phyloP scores from a whole-genome alignment of 768 basidiomycete species.

The Obba rivulosa region DNA sequence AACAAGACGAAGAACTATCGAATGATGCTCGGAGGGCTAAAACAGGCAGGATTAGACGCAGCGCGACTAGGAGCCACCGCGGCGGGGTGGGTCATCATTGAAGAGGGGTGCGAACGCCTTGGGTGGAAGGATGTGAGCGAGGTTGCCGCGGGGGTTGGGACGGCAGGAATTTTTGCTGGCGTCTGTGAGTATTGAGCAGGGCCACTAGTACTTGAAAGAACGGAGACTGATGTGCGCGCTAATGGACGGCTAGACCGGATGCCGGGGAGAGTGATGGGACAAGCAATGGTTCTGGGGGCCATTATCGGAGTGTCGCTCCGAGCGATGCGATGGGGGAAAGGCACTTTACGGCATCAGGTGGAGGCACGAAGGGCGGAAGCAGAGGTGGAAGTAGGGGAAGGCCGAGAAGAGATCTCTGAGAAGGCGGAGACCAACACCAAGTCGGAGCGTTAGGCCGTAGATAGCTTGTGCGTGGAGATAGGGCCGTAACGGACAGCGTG shows the following conservation, averaged over 20 bases:
- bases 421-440: slow-evolving; percentile 1
- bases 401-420: slow-evolving; percentile 10
- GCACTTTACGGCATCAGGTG: slow-evolving; percentile 20
- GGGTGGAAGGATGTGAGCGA: slow-evolving; percentile 41
- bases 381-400: slow-evolving; percentile 18
- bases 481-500: not conserved
- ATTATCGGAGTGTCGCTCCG: slow-evolving; percentile 51
- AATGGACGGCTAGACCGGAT: slow-evolving; percentile 45
- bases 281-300: slow-evolving; percentile 50
- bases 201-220: not conserved
- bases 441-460: not conserved
- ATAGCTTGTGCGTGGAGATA: not conserved
- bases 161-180: slow-evolving; percentile 50
- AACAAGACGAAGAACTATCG: slow-evolving; percentile 94
- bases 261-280: slow-evolving; percentile 42
- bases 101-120: slow-evolving; percentile 36
- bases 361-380: slow-evolving; percentile 17
- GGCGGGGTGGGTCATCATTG: slow-evolving; percentile 43
- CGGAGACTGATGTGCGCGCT: no score
- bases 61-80: slow-evolving; percentile 43
- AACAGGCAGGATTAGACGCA: slow-evolving; percentile 57
- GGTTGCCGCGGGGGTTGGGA: slow-evolving; percentile 61
- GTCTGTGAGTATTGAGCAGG: slow-evolving; percentile 37
- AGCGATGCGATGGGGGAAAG: slow-evolving; percentile 25
- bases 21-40: slow-evolving; percentile 68